A percentile compares a stretch with the other conserved stretches of the same genome.
phyloP scores from a whole-genome alignment of 1,139 yeast genomes.

The Petasospora rhodanensis region DNA sequence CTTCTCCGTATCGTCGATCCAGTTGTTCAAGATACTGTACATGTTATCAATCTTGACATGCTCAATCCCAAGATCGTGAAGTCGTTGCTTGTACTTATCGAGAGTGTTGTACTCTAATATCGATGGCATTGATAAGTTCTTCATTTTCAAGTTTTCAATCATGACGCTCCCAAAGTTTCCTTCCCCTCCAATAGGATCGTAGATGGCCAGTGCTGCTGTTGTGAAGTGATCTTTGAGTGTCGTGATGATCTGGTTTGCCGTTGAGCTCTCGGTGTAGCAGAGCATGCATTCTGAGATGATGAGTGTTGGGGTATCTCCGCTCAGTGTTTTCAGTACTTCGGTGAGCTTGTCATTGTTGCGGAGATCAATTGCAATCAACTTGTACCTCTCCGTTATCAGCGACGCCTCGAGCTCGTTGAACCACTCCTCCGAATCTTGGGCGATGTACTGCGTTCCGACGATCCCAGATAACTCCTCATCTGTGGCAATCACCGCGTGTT shows the following conservation, averaged over 20 bases:
- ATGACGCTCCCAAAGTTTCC: slow-evolving; percentile 81
- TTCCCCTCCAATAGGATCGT: slow-evolving; percentile 81
- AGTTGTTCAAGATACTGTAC: slow-evolving; percentile 53
- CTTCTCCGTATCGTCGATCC: slow-evolving; percentile 48
- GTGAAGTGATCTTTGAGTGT: slow-evolving; percentile 21
- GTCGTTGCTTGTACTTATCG: slow-evolving; percentile 40
- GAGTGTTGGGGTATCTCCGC: slow-evolving; percentile 53
- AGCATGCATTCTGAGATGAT: slow-evolving; percentile 85
- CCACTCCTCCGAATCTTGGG: slow-evolving; percentile 20
- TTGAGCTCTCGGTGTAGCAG: slow-evolving; percentile 66
- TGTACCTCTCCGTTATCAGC: slow-evolving; percentile 21
- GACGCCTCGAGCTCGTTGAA: slow-evolving; percentile 16
- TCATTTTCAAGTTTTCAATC: slow-evolving; percentile 58
- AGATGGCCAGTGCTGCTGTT: slow-evolving; percentile 47
- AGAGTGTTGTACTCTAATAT: slow-evolving; percentile 47
- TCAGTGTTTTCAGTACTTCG: slow-evolving; percentile 29
- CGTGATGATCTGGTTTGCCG: slow-evolving; percentile 48
- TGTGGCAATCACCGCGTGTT: slow-evolving; percentile 48
- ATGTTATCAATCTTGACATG: slow-evolving; percentile 46
- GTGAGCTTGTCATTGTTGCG: slow-evolving; percentile 19
- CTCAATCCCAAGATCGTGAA: slow-evolving; percentile 23
- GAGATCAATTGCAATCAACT: slow-evolving; percentile 27
- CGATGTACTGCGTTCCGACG: slow-evolving; percentile 17
- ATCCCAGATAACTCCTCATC: slow-evolving; percentile 27
- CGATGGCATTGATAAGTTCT: slow-evolving; percentile 69